These are phyloP conservation scores for Podospora bellae-mahoneyi DNA, from an alignment of 495 filamentous ascomycete species.

Conservation along the genomic window DNA sequence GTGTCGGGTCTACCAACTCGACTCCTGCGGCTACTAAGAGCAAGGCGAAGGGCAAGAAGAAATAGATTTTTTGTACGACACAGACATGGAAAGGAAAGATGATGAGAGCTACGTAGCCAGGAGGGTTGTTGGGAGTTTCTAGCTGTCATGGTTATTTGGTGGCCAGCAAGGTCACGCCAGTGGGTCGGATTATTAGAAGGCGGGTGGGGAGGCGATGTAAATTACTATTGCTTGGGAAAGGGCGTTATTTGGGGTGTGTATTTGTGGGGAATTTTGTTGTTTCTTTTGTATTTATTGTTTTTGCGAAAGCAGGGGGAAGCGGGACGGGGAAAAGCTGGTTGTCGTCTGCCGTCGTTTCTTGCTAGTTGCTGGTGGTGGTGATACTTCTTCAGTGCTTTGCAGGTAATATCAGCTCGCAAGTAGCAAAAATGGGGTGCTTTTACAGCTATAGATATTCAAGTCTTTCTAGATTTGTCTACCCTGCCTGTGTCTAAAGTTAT, in stretches of 20 bases:
- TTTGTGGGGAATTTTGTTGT: neutral
- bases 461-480: neutral
- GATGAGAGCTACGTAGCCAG: neutral
- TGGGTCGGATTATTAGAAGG: neutral
- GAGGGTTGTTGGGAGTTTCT: neutral
- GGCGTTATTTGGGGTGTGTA: neutral
- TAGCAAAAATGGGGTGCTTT: neutral
- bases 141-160: neutral
- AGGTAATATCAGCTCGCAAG: neutral
- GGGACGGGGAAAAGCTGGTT: neutral
- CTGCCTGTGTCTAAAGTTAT: no score
- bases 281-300: neutral
- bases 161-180: neutral
- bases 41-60: constrained; percentile 57
- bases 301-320: neutral
- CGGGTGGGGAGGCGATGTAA: no score
- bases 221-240: neutral
- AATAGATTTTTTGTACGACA: constrained; percentile 29
- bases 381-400: neutral
- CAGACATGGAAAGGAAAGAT: neutral
- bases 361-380: neutral
- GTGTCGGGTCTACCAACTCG: constrained; percentile 49
- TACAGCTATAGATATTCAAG: neutral
- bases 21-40: constrained; percentile 39
- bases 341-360: no score